Base-by-base conservation (phyloP, 352 stramenopile species). In the Sclerospora graminicola region DNA sequence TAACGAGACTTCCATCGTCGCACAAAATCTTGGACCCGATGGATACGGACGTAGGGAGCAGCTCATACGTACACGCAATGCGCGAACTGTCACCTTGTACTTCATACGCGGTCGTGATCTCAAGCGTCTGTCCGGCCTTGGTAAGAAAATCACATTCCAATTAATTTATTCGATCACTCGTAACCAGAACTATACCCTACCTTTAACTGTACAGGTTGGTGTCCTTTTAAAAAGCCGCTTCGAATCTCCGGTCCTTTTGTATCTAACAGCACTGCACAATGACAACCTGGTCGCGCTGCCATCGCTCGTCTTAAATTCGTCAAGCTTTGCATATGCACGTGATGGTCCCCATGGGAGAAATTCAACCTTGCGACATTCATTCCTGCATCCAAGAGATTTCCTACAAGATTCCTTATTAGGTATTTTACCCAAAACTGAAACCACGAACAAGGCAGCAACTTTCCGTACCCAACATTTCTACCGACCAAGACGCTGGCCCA, bases 281-380 rank as follows among this genome's bases (percentile, higher is more conserved):
- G 69, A 42, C 69, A 85, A 2, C 73, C 69, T 5, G 74, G 78
- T 19, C 86, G 75, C 21, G 63, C 68, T 23, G 68, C 56, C 11
- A 94, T 73, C 0, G 78, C 79, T 30, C 77, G 62, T 4, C 78
- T 68, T 20, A 99, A 69, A 68, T 98, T 98, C 8, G 51, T 67
- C 23, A 97, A 47, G 47, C 77, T 91, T 14, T 80, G 76, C 34
- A 88, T 59, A 48, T 98, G 89, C 46, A 91, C 68, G 45, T 97
- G 92, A 45, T 96, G 93, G 41, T 98, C 97, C 16, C 96, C 97
- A 61, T 99, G 97, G 10, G 94, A 99, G 65, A 99, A 99, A 52
- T 99, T 99, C 21, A 99, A 76, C 10, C 97, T 82, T 54, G 97
- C 97, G 4, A 99, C 86, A 40, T 95, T 96, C 92, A 99, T 98